Conservation (phyloP, 2,329 filamentous ascomycete genomes). For the Pyricularia sp. region DNA sequence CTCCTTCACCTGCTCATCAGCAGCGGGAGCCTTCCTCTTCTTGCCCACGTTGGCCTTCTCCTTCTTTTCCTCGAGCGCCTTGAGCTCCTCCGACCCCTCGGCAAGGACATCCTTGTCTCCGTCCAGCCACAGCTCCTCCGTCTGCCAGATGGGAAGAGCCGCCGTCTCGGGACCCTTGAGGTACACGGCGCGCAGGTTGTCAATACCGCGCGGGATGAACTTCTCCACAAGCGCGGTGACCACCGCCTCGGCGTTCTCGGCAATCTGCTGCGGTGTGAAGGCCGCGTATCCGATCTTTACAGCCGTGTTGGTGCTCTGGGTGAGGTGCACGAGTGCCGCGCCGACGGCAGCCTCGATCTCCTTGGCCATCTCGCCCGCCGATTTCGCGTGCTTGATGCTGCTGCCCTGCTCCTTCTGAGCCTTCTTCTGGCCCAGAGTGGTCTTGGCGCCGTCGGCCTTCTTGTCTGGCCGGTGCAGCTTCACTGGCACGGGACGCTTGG, state of each 20-base stretch:
- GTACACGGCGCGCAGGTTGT: conserved; percentile 70
- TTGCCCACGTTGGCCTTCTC: conserved; percentile 50
- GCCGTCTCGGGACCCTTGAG: conserved; percentile 84
- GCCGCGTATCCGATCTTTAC: conserved; percentile 66
- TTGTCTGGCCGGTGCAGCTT: conserved; percentile 48
- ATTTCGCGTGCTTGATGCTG: conserved; percentile 32
- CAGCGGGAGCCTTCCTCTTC: conserved; percentile 40
- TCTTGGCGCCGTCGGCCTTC: conserved; percentile 46
- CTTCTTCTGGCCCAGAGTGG: conserved; percentile 27
- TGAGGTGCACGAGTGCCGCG: conserved; percentile 69
- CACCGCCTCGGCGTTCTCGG: conserved; percentile 68
- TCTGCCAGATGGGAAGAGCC: conserved; percentile 87
- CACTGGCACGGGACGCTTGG: conserved; percentile 80
- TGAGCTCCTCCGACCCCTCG: conserved; percentile 33
- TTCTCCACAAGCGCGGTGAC: conserved; percentile 58
- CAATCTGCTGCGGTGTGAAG: conserved; percentile 62
- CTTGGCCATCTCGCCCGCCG: conserved; percentile 55
- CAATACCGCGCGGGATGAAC: conserved; percentile 77
- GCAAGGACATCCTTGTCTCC: conserved; percentile 59
- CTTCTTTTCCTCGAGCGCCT: conserved; percentile 23
- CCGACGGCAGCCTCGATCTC: conserved; percentile 70
- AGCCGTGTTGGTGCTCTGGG: conserved; percentile 65
- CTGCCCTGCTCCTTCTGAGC: conserved; percentile 16
- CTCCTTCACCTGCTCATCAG: conserved; percentile 6
- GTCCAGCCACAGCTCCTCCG: conserved; percentile 80